Conservation (phyloP, 2,329 filamentous ascomycete genomes). For the Penicillium italicum region DNA sequence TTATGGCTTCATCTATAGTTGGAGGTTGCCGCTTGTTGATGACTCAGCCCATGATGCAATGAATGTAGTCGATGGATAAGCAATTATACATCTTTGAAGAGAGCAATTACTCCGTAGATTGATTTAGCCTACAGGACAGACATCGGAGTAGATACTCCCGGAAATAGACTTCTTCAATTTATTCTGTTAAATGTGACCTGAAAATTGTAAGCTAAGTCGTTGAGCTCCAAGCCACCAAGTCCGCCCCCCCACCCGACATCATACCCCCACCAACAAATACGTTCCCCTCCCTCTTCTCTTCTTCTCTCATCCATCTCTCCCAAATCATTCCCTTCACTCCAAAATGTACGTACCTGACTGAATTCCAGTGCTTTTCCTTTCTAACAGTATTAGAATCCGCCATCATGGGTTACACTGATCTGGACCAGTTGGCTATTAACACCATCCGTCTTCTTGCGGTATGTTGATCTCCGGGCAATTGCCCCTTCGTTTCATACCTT, state of each 20-base stretch:
- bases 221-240: conserved; percentile 5
- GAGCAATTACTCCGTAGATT: neutral
- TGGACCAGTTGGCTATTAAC: conserved; percentile 92
- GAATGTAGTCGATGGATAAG: neutral
- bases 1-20: neutral
- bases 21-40: neutral
- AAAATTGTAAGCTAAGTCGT: neutral
- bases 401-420: conserved; percentile 82
- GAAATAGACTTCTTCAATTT: neutral
- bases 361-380: conserved; percentile 1
- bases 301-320: conserved; percentile 20
- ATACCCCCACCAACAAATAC: conserved; percentile 34
- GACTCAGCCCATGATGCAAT: conserved; percentile 8
- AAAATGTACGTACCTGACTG: conserved; percentile 14
- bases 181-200: neutral
- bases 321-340: conserved; percentile 9
- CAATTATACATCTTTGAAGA: neutral
- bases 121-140: neutral
- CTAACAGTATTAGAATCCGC: conserved; percentile 33
- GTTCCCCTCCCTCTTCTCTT: conserved; percentile 22
- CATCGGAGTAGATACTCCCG: neutral
- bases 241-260: conserved; percentile 23
- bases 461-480: conserved; percentile 47
- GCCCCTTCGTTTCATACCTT: neutral
- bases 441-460: conserved; percentile 96